phyloP scores from a whole-genome alignment of 768 basidiomycete species.

The Suillus sp. region DNA sequence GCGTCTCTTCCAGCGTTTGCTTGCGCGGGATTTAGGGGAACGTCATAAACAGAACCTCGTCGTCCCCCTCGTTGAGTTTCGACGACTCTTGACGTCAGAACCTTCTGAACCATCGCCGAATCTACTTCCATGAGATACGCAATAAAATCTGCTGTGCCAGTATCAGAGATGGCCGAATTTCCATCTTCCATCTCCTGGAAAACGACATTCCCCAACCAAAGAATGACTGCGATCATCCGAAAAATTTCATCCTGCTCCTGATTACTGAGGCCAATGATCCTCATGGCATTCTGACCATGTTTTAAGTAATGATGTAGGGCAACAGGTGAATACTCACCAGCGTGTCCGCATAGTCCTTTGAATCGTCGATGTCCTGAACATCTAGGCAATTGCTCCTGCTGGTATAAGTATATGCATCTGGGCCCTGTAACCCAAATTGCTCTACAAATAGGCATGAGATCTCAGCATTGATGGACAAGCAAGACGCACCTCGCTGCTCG shows the following conservation, averaged over 20 bases:
- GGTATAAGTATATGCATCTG: conserved; percentile 93
- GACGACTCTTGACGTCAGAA: conserved; percentile 79
- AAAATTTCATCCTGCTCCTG: conserved; percentile 92
- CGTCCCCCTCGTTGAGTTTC: conserved; percentile 94
- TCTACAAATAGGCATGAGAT: conserved; percentile 50
- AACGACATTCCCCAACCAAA: conserved; percentile 97
- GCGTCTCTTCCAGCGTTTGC: conserved; percentile 89
- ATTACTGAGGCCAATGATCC: conserved; percentile 81
- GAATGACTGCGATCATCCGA: conserved; percentile 85
- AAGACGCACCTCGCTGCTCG: conserved; percentile 76
- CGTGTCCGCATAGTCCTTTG: conserved; percentile 84
- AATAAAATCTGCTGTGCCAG: conserved; percentile 91
- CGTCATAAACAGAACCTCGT: conserved; percentile 95
- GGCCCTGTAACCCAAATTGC: conserved; percentile 92
- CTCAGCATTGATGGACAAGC: neutral
- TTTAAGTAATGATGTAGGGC: conserved; percentile 12
- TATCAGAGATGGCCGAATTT: conserved; percentile 78
- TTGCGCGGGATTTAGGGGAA: conserved; percentile 91
- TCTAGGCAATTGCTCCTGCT: conserved; percentile 90
- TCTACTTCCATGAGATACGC: conserved; percentile 94
- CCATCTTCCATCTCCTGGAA: conserved; percentile 89
- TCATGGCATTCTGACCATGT: conserved; percentile 80
- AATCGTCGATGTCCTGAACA: conserved; percentile 90
- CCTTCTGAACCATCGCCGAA: conserved; percentile 77
- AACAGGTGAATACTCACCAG: conserved; percentile 53